Evolutionary conservation across 2,329 filamentous ascomycete species (phyloP), one percentile per base, ranked within the genome.

Genomic region (Cladosporium velox): DNA sequence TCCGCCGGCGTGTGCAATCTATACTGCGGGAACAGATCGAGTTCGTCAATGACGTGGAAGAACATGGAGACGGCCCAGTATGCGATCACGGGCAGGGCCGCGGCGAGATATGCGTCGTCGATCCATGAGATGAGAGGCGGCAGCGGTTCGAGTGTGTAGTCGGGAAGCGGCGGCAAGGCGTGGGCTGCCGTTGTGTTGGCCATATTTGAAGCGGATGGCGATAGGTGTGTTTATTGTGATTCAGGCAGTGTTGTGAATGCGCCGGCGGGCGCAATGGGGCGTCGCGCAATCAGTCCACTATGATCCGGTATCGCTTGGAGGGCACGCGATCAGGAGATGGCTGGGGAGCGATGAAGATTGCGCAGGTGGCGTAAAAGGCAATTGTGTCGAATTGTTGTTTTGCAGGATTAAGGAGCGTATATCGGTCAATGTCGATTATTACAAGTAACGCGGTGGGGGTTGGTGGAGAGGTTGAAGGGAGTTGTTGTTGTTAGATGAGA

Each of bases 1-100:
- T 98, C 94, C 62, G 92, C 93, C 15, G 95, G 95, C 0, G 95
- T 98, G 80, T 99, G 95, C 51, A 99, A 85, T 69, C 95, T 90
- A 80, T 98, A 97, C 74, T 96, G 88, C 21, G 93, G 90, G 77
- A 94, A 96, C 44, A 94, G 82, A 78, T 97, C 92, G 80, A 89
- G 89, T 66, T 88, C 83, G 80, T 99, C 95, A 74, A 98, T 88
- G 72, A 89, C 76, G 82, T 98, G 94, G 82, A 96, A 99, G 76
- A 94, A 81, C 77, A 91, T 80, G 24, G 94, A 98, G 35, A 96
- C 81, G 26, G 82, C 80, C 95, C 95, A 99, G 85, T 99, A 99
- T 66, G 90, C 91, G 72, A 92, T 77, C 67, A 97, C 86, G 34
- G 93, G 93, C 15, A 91, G 82, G 57, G 93, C 78, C 67, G 96